These are phyloP conservation scores for Leucocoprinus birnbaumii DNA, from an alignment of 768 basidiomycete species.

Conservation along the genomic window DNA sequence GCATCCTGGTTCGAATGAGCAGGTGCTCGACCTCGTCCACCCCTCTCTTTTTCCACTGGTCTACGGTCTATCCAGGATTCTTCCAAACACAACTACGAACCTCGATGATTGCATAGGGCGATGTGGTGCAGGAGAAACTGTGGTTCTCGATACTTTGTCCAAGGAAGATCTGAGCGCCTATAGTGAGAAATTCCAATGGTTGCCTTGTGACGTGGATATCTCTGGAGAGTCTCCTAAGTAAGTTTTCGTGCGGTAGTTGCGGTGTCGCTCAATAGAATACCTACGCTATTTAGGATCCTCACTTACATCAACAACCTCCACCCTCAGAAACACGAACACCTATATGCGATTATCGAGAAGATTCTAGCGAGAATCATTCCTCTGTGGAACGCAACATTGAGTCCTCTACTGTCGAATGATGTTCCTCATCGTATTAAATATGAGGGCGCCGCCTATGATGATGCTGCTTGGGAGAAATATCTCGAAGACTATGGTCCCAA, in stretches of 20 bases:
- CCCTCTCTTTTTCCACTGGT: constrained; percentile 36
- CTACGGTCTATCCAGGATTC: constrained; percentile 25
- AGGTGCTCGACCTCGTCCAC: constrained; percentile 41
- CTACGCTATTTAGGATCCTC: constrained; percentile 16
- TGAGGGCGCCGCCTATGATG: background rate
- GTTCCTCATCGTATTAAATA: background rate
- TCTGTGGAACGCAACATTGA: constrained; percentile 25
- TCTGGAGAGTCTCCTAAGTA: constrained; percentile 14
- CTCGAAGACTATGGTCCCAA: background rate
- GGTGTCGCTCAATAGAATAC: no score
- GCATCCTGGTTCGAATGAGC: constrained; percentile 39
- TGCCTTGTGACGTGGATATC: constrained; percentile 19
- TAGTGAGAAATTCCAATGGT: constrained; percentile 20
- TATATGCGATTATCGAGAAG: constrained; percentile 25
- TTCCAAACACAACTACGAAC: background rate
- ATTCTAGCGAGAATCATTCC: constrained; percentile 24
- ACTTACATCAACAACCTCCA: constrained; percentile 40
- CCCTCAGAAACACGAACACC: constrained; percentile 19
- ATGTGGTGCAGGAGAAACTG: constrained; percentile 15
- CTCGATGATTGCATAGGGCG: constrained; percentile 14
- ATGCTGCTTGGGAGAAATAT: background rate
- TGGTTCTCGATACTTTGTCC: background rate
- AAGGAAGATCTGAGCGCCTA: background rate
- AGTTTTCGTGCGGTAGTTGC: background rate
- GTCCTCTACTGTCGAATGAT: constrained; percentile 11